Conservation (phyloP, 768 basidiomycete genomes). For the Infundibulicybe gibba region DNA sequence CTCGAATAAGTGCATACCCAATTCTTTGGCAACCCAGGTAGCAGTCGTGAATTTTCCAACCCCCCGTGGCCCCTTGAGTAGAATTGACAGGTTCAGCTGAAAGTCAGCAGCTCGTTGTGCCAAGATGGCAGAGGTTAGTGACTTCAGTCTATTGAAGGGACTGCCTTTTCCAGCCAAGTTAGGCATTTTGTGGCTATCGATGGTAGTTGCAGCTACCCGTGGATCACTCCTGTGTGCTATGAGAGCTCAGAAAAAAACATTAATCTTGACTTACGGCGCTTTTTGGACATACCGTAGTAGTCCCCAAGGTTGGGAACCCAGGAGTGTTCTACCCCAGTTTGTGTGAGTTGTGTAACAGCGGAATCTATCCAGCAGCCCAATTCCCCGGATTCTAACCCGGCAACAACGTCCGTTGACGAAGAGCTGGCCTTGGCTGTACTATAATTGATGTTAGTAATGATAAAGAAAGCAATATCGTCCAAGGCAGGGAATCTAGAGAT, state of each 20-base stretch:
- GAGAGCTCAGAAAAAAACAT: too few species aligned
- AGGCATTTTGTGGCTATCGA: too few species aligned
- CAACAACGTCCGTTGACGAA: constrained; percentile 39
- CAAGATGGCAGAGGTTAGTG: constrained; percentile 60
- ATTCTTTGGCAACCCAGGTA: constrained; percentile 45
- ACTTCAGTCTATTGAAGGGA: constrained; percentile 44
- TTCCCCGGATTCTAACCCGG: constrained; percentile 58
- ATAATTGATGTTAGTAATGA: constrained; percentile 74
- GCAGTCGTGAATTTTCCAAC: constrained; percentile 76
- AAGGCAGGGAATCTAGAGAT: too few species aligned
- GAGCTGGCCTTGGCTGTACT: constrained; percentile 38
- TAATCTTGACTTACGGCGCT: too few species aligned
- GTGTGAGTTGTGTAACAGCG: constrained; percentile 67
- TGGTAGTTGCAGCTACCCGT: too few species aligned
- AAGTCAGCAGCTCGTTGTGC: constrained; percentile 54
- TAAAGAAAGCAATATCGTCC: constrained; percentile 66
- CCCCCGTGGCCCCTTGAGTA: constrained; percentile 79
- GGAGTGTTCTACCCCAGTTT: constrained; percentile 73
- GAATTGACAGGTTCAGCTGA: constrained; percentile 62
- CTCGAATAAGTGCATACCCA: constrained; percentile 81
- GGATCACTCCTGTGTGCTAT: too few species aligned
- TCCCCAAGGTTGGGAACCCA: constrained; percentile 49
- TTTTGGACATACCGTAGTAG: constrained; percentile 21
- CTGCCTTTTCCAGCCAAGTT: constrained; percentile 15
- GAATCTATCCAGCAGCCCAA: constrained; percentile 86